Evolutionary conservation across 805 yeast genomes (phyloP).

Genomic region (Maudiozyma barnettii): DNA sequence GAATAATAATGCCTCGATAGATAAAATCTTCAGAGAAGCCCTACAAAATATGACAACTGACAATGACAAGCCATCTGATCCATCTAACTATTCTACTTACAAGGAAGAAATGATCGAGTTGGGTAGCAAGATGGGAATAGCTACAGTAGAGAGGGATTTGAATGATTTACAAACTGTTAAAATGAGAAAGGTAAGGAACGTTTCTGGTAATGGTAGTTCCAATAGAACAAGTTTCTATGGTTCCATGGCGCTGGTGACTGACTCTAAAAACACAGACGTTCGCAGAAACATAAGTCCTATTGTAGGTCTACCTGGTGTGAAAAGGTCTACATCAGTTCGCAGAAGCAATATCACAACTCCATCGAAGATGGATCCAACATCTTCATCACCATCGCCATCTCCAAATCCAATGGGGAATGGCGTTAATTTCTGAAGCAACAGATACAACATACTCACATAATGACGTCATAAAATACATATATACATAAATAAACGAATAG

Average conservation of each 20-base stretch:
- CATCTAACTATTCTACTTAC: not conserved
- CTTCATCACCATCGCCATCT: not conserved
- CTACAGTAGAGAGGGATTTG: not conserved
- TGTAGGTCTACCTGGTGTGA: constrained; percentile 11
- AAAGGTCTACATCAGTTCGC: constrained; percentile 9
- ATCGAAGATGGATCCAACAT: no score
- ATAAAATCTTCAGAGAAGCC: not conserved
- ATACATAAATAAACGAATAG: not conserved
- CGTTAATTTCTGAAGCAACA: not conserved
- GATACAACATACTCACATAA: not conserved
- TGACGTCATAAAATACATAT: not conserved
- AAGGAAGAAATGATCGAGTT: not conserved
- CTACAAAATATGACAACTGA: not conserved
- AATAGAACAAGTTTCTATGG: constrained; percentile 9
- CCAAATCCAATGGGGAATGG: no score
- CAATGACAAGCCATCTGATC: no score
- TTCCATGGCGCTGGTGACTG: not conserved
- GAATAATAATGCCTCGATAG: not conserved
- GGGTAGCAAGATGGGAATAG: not conserved
- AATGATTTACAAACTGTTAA: not conserved
- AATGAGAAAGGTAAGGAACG: constrained; percentile 1
- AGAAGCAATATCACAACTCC: constrained; percentile 1
- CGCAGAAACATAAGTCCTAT: not conserved
- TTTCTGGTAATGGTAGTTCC: not conserved
- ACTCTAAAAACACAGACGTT: not conserved